Percentiles rank a stretch among this genome's conserved stretches.
These are phyloP conservation scores for Aleurites moluccanus DNA, from an alignment of 441 rosid species.

Conservation along the genomic window DNA sequence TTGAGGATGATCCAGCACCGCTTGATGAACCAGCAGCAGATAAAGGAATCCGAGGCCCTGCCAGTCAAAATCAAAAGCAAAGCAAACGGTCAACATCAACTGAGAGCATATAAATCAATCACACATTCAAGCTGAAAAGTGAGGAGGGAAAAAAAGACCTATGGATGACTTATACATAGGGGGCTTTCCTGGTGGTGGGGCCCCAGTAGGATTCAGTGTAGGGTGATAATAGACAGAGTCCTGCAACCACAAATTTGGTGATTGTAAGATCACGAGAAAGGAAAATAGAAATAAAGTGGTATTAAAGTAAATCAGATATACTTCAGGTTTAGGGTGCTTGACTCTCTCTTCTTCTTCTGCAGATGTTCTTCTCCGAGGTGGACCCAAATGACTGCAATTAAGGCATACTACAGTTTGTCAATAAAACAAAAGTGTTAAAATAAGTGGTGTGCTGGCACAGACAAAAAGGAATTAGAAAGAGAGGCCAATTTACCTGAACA, in stretches of 20 bases:
- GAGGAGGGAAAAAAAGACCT: constrained; percentile 41
- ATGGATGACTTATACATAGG: constrained; percentile 92
- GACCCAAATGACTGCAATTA: constrained; percentile 82
- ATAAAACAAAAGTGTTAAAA: constrained; percentile 17
- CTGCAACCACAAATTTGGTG: constrained; percentile 39
- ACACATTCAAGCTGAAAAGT: not conserved
- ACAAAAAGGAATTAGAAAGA: constrained; percentile 13
- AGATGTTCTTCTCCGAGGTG: constrained; percentile 67
- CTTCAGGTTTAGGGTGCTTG: constrained; percentile 86
- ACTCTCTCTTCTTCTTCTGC: constrained; percentile 85
- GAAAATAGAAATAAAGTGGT: not conserved
- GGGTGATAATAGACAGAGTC: constrained; percentile 98
- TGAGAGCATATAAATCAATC: constrained; percentile 6
- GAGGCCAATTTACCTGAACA: constrained; percentile 68
- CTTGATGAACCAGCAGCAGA: constrained; percentile 64
- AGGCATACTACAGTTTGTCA: constrained; percentile 30
- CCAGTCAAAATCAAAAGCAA: constrained; percentile 23
- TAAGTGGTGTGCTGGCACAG: not conserved
- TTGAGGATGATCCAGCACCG: constrained; percentile 56
- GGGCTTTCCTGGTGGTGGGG: constrained; percentile 98
- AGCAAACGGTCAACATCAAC: constrained; percentile 12
- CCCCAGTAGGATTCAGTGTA: constrained; percentile 92
- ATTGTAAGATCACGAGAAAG: constrained; percentile 15
- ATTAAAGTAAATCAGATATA: constrained; percentile 32
- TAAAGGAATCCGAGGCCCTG: constrained; percentile 81